Evolutionary conservation across 106 monocot species (phyloP).

Genomic region (Dioscorea dumetorum): DNA sequence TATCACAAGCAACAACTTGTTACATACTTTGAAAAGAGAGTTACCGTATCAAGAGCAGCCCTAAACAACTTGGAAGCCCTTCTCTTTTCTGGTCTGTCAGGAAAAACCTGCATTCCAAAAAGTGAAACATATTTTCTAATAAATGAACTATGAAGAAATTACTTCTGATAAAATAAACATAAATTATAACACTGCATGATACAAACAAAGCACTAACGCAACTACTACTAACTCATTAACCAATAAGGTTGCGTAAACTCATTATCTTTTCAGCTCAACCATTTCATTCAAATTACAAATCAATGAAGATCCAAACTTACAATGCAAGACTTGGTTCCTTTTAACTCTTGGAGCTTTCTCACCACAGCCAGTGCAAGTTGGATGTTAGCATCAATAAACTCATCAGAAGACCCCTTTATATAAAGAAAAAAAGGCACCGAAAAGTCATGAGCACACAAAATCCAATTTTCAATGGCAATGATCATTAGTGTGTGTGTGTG

Average conservation of each 20-base stretch:
- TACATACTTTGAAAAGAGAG: not conserved
- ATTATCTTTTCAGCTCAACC: too few relatives aligned
- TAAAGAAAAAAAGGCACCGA: not conserved
- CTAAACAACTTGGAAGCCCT: slow-evolving; percentile 78
- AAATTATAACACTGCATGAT: too few relatives aligned
- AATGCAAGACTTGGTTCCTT: slow-evolving; percentile 71
- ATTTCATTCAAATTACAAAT: too few relatives aligned
- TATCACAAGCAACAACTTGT: not conserved
- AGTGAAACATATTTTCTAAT: not conserved
- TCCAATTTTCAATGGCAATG: too few relatives aligned
- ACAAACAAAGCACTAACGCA: too few relatives aligned
- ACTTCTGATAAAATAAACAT: too few relatives aligned
- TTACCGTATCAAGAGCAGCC: slow-evolving; percentile 63
- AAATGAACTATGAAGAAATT: not conserved
- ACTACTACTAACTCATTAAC: too few relatives aligned
- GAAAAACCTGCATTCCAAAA: slow-evolving; percentile 64
- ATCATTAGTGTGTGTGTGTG: too few relatives aligned
- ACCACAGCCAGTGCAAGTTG: slow-evolving; percentile 90
- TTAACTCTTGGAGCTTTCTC: slow-evolving; percentile 67
- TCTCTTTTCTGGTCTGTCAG: slow-evolving; percentile 92
- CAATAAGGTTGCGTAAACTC: too few relatives aligned
- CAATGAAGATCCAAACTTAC: slow-evolving; percentile 36
- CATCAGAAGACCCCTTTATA: slow-evolving; percentile 95
- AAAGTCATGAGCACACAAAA: too few relatives aligned
- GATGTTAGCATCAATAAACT: slow-evolving; percentile 96